Conservation (phyloP, 306 rosid genomes). For the Myrica gale region DNA sequence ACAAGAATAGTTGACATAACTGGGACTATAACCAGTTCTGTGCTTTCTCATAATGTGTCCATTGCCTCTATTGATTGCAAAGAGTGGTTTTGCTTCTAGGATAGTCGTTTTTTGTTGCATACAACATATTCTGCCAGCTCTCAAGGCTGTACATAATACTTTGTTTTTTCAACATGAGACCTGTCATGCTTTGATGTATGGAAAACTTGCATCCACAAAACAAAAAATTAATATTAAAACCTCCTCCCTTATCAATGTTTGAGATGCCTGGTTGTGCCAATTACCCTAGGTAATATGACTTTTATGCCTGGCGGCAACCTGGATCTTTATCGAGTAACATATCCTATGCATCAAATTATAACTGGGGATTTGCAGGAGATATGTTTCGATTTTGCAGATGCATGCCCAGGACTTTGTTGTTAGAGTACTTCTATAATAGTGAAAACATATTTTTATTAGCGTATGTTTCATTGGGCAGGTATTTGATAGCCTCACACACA, state of each 20-base stretch:
- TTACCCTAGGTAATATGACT: too few relatives aligned
- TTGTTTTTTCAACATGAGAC: not conserved
- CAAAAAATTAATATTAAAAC: too few relatives aligned
- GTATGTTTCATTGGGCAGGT: slow-evolving; percentile 24
- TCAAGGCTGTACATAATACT: not conserved
- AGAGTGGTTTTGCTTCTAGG: not conserved
- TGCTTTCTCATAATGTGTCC: not conserved
- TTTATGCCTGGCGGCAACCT: too few relatives aligned
- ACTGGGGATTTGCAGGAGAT: not conserved
- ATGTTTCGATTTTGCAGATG: too few relatives aligned
- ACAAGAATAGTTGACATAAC: not conserved
- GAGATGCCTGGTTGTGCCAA: too few relatives aligned
- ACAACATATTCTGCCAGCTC: not conserved
- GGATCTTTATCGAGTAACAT: not conserved
- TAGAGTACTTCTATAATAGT: not conserved
- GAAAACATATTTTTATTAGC: not conserved
- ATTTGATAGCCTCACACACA: slow-evolving; percentile 47
- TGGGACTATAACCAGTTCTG: not conserved
- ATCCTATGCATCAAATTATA: not conserved
- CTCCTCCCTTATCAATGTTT: too few relatives aligned
- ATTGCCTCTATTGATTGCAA: not conserved
- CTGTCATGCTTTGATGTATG: not conserved
- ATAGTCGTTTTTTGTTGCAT: not conserved
- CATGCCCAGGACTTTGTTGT: not conserved
- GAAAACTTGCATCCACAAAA: not conserved